phyloP scores from a whole-genome alignment of 176 grass and related monocot species.

The Zea luxurians region DNA sequence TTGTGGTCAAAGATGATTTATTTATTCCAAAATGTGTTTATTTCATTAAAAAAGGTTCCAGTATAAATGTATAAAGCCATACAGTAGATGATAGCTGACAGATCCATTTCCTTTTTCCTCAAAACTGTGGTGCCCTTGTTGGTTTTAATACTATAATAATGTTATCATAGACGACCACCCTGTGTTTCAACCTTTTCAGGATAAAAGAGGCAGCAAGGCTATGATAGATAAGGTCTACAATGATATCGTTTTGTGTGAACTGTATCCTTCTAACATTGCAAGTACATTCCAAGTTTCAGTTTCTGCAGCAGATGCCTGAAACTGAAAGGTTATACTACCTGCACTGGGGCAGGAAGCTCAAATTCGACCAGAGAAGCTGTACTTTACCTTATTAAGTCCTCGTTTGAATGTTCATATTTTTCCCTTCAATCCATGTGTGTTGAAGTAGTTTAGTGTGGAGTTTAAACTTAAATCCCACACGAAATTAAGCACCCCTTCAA shows the following conservation, averaged over 20 bases:
- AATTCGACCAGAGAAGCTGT: slow-evolving; percentile 20
- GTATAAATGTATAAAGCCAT: slow-evolving; percentile 37
- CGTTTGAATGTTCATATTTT: too few relatives aligned
- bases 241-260: slow-evolving; percentile 39
- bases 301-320: slow-evolving; percentile 25
- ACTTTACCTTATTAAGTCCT: too few relatives aligned
- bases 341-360: too few relatives aligned
- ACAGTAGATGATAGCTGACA: not conserved
- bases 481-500: too few relatives aligned
- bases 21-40: slow-evolving; percentile 9
- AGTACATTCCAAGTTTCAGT: slow-evolving; percentile 27
- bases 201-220: slow-evolving; percentile 39
- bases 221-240: slow-evolving; percentile 30
- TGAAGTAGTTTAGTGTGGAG: too few relatives aligned
- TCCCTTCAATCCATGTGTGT: too few relatives aligned
- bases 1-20: slow-evolving; percentile 36
- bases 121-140: slow-evolving; percentile 9
- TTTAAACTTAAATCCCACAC: too few relatives aligned
- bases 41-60: slow-evolving; percentile 1
- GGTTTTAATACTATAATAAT: slow-evolving; percentile 23
- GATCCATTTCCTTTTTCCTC: slow-evolving; percentile 32
- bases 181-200: slow-evolving; percentile 19
- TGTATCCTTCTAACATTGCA: slow-evolving; percentile 30
- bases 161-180: slow-evolving; percentile 28
- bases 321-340: slow-evolving; percentile 24